Percentiles rank a stretch among this genome's conserved stretches.
These are phyloP conservation scores for Puya raimondii DNA, from an alignment of 176 grass and related monocot genomes.

Conservation along the genomic window DNA sequence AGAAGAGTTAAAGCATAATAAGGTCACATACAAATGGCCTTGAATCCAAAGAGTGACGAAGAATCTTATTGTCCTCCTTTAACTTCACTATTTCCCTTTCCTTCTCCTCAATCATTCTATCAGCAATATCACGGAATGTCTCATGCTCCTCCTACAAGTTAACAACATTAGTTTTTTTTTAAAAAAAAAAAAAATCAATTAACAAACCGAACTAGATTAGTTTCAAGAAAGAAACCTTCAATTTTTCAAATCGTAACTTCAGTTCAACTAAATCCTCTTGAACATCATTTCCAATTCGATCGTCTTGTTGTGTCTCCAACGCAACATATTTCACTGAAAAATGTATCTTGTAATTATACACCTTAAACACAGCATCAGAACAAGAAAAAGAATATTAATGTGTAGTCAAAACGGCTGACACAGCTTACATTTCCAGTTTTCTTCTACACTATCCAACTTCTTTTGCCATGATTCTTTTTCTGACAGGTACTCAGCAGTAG, in stretches of 20 bases:
- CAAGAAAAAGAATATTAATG: slow-evolving; percentile 1
- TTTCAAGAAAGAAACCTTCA: slow-evolving; percentile 54
- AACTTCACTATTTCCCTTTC: slow-evolving; percentile 68
- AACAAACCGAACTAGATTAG: background rate
- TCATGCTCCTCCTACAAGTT: slow-evolving; percentile 86
- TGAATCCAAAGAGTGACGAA: slow-evolving; percentile 61
- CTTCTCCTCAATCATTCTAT: slow-evolving; percentile 95
- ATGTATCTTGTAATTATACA: slow-evolving; percentile 12
- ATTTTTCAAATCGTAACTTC: slow-evolving; percentile 64
- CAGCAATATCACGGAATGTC: slow-evolving; percentile 76
- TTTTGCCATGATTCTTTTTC: slow-evolving; percentile 90
- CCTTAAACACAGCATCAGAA: slow-evolving; percentile 10
- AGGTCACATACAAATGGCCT: slow-evolving; percentile 21
- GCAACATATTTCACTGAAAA: slow-evolving; percentile 71
- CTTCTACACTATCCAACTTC: slow-evolving; percentile 65
- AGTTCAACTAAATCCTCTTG: slow-evolving; percentile 72
- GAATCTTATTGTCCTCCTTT: slow-evolving; percentile 68
- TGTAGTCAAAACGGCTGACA: slow-evolving; percentile 6
- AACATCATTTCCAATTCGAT: slow-evolving; percentile 54
- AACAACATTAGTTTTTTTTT: slow-evolving; percentile 8
- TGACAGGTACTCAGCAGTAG: slow-evolving; percentile 47
- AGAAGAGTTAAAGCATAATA: slow-evolving; percentile 2
- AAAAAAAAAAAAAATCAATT: background rate
- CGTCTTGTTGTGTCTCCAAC: slow-evolving; percentile 57
- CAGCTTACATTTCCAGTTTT: slow-evolving; percentile 83